Conservation (phyloP, 352 stramenopile species). For the Phytophthora citricola region DNA sequence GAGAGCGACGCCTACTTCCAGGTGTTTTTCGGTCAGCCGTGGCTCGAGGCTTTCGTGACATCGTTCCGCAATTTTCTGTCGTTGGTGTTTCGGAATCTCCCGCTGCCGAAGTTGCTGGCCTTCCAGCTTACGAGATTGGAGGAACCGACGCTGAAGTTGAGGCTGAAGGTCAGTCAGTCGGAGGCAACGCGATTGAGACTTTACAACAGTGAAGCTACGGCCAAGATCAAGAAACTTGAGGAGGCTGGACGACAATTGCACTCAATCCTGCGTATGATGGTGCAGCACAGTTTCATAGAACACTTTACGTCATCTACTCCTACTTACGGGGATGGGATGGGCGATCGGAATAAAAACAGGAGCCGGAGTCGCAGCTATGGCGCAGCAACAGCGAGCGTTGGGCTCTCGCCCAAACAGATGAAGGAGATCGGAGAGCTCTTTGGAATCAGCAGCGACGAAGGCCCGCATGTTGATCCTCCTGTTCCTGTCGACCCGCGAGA, state of each 20-base stretch:
- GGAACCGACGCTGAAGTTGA: constrained; percentile 74
- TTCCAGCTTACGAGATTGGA: constrained; percentile 76
- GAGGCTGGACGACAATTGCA: constrained; percentile 64
- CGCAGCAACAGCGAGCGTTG: constrained; percentile 20
- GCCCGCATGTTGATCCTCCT: constrained; percentile 12
- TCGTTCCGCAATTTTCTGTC: constrained; percentile 84
- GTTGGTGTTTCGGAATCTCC: constrained; percentile 76
- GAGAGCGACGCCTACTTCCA: constrained; percentile 80
- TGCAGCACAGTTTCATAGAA: constrained; percentile 73
- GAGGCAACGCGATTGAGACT: constrained; percentile 71
- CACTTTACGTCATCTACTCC: constrained; percentile 47
- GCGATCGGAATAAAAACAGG: constrained; percentile 31
- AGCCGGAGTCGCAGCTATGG: constrained; percentile 36
- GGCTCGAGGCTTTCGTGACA: constrained; percentile 74
- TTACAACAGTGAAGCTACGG: constrained; percentile 53
- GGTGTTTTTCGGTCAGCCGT: constrained; percentile 77
- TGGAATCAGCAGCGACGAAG: constrained; percentile 42
- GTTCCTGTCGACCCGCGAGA: constrained; percentile 28
- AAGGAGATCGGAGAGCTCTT: constrained; percentile 61
- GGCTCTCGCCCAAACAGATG: constrained; percentile 54
- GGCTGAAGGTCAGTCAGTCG: constrained; percentile 71
- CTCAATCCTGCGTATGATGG: constrained; percentile 66
- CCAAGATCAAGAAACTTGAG: constrained; percentile 73
- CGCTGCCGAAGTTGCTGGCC: constrained; percentile 78
- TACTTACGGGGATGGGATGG: constrained; percentile 22